Percentiles rank a stretch among this genome's conserved stretches.
These are phyloP conservation scores for Aureobasidium sp. DNA, from an alignment of 2,329 filamentous ascomycete species.

Conservation along the genomic window DNA sequence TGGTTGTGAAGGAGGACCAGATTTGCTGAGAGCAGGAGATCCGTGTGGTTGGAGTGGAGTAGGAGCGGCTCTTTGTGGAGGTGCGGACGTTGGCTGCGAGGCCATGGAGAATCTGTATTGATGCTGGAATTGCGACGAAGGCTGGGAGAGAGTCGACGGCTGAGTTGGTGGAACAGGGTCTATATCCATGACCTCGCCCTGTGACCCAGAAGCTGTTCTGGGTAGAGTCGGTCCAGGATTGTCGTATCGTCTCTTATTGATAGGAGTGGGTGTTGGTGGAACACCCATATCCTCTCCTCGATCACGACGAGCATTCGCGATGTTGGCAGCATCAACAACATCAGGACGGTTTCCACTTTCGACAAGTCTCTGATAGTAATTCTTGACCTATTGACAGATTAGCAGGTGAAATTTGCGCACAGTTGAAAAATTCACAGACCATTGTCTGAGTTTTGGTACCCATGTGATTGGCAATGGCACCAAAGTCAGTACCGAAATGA, in stretches of 20 bases:
- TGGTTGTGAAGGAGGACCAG: background rate
- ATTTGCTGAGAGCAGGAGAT: conserved; percentile 22
- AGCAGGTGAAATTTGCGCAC: conserved; percentile 8
- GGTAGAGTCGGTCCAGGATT: conserved; percentile 28
- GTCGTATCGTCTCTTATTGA: conserved; percentile 40
- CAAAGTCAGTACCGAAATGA: conserved; percentile 73
- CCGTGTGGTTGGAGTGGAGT: conserved; percentile 17
- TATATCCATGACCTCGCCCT: conserved; percentile 31
- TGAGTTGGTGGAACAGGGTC: conserved; percentile 20
- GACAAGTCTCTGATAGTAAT: conserved; percentile 40
- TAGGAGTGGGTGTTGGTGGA: conserved; percentile 40
- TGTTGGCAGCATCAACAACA: conserved; percentile 32
- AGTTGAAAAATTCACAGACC: conserved; percentile 43
- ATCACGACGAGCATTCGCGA: conserved; percentile 33
- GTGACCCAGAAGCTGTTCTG: conserved; percentile 35
- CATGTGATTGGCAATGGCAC: conserved; percentile 67
- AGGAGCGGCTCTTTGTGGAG: conserved; percentile 20
- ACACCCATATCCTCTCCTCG: conserved; percentile 39
- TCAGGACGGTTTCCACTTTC: conserved; percentile 34
- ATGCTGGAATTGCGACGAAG: conserved; percentile 16
- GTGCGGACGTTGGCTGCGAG: conserved; percentile 24
- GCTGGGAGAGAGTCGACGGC: background rate
- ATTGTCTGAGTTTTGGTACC: conserved; percentile 79
- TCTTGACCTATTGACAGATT: conserved; percentile 31
- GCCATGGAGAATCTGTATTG: conserved; percentile 25